Base-by-base conservation (phyloP, 768 basidiomycete species). In the Brasilioporus rufonigricans region DNA sequence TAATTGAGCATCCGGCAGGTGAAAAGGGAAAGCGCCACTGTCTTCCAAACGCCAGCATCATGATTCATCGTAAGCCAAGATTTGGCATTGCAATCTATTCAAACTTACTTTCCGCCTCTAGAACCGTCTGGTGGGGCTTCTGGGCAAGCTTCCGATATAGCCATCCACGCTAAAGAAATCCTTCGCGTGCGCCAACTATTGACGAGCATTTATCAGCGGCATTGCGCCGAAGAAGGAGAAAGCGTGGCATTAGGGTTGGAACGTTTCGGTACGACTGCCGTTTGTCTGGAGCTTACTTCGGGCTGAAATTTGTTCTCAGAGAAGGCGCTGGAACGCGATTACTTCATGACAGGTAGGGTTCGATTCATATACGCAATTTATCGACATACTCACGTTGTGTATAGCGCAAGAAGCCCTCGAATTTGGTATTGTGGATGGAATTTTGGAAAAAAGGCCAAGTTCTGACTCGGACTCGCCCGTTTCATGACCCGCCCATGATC, bases 81-180 rank as follows among this genome's bases (percentile, higher is more conserved):
- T 11, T 11, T 33, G 32, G 52, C 48, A 36, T 33, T 32, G 24
- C 26, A 24, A 26, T 57, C 21, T 29, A 48, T 55, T 29, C 41
- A 46, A 45, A 44, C 55, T 61, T 14, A 64, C 39, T 50, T 21
- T 31, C 43, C 54, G 39, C 44, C 47, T 48, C 44, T 74, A 97
- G 95, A 98, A 72, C 96, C 96, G 0, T 96, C 93, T 33, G 96
- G 96, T 51, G 96, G 95, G 36, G 94, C 94, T 43, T 89, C 90
- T 29, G 96, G 96, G 5, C 94, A 96, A 69, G 96, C 96, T 21
- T 87, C 88, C 38, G 96, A 98, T 72, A 96, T 98, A 61, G 92
- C 93, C n/a, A 95, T 96, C 58, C 93, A 96, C 67, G 96, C 96
- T 4, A 91, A 89, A 70, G 94, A 98, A 74, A 98, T 98, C 64